A percentile compares a stretch with the other conserved stretches of the same genome.
Evolutionary conservation across 345 rosid species (phyloP).

Genomic region (Lumnitzera littorea): DNA sequence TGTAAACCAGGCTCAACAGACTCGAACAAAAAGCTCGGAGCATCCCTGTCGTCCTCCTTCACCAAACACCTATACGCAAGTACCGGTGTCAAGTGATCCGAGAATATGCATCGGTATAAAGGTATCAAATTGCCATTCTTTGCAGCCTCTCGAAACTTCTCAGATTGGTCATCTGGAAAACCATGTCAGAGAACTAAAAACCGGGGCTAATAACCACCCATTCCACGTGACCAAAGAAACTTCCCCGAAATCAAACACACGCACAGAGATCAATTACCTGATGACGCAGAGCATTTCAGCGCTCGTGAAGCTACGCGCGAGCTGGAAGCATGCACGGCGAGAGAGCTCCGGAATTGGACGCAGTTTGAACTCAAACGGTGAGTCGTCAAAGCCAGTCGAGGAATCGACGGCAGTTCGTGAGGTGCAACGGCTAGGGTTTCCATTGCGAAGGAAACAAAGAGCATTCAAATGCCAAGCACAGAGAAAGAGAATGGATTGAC

Average conservation of each 20-base stretch:
- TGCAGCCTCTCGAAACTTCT: slow-evolving; percentile 59
- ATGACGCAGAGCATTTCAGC: slow-evolving; percentile 21
- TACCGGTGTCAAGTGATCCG: slow-evolving; percentile 91
- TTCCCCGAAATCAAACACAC: too few species aligned
- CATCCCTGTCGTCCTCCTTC: slow-evolving; percentile 90
- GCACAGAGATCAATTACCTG: slow-evolving; percentile 24
- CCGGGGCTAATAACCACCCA: too few species aligned
- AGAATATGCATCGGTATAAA: slow-evolving; percentile 58
- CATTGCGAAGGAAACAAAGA: slow-evolving; percentile 13
- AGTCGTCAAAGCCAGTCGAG: slow-evolving; percentile 6
- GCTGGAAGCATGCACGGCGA: slow-evolving; percentile 10
- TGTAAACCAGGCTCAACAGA: slow-evolving; percentile 76
- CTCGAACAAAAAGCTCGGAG: slow-evolving; percentile 92
- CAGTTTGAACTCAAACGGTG: background rate
- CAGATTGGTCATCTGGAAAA: slow-evolving; percentile 40
- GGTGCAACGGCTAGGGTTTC: slow-evolving; percentile 38
- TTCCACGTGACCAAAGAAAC: too few species aligned
- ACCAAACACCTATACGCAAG: slow-evolving; percentile 86
- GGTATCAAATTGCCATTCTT: slow-evolving; percentile 76
- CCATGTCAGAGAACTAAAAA: background rate
- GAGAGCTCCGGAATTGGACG: slow-evolving; percentile 23
- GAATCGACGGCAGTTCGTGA: slow-evolving; percentile 15
- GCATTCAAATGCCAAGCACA: background rate
- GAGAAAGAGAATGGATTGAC: background rate
- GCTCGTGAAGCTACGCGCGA: background rate